phyloP scores from a whole-genome alignment of 148 eudicot species.

The Polygonum aviculare region DNA sequence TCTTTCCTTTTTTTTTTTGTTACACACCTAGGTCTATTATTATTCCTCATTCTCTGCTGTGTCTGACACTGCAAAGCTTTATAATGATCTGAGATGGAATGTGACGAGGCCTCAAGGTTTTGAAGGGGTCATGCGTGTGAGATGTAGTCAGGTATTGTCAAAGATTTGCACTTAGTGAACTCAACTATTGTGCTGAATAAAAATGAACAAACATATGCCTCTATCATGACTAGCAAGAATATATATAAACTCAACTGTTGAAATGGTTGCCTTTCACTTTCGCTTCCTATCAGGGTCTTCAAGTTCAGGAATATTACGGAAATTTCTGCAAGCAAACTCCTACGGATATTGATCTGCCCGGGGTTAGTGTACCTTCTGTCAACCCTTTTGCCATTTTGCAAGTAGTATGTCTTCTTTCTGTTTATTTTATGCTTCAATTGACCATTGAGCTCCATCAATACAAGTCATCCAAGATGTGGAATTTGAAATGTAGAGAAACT shows the following conservation, averaged over 20 bases:
- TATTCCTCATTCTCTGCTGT: constrained; percentile 85
- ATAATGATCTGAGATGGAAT: constrained; percentile 95
- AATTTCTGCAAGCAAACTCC: constrained; percentile 95
- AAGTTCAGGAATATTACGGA: constrained; percentile 90
- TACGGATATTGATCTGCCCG: constrained; percentile 92
- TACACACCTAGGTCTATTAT: constrained; percentile 64
- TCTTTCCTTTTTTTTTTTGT: not conserved
- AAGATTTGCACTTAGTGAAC: not conserved
- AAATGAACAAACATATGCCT: not conserved
- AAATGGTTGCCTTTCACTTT: not conserved
- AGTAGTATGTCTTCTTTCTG: not conserved
- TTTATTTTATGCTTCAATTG: not conserved
- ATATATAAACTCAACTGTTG: not conserved
- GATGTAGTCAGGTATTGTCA: constrained; percentile 73
- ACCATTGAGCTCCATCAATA: not conserved
- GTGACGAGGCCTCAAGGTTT: constrained; percentile 93
- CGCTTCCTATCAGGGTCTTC: constrained; percentile 44
- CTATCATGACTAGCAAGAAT: not conserved
- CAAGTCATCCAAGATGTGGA: not conserved
- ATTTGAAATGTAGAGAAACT: not conserved
- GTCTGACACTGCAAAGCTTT: constrained; percentile 88
- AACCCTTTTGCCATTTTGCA: not conserved
- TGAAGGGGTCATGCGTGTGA: constrained; percentile 97
- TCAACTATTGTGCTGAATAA: not conserved
- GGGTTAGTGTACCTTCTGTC: constrained; percentile 37